A percentile compares a stretch with the other conserved stretches of the same genome.
phyloP scores from a whole-genome alignment of 768 basidiomycete genomes.

The Mycena maculata region DNA sequence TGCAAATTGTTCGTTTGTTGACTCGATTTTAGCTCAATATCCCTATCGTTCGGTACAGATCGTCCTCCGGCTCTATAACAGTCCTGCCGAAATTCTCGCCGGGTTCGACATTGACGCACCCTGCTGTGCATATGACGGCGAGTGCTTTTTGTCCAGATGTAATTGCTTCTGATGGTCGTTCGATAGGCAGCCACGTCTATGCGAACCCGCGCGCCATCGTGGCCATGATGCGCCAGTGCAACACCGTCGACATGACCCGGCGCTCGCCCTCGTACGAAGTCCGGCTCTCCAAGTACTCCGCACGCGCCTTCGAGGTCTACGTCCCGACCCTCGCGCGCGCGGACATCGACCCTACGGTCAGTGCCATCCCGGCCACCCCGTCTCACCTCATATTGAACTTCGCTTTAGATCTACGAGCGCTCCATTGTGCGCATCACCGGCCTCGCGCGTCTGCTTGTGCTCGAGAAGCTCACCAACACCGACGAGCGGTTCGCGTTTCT shows the following conservation, averaged over 20 bases:
- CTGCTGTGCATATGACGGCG: constrained; percentile 66
- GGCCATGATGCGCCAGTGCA: constrained; percentile 75
- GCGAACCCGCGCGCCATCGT: constrained; percentile 70
- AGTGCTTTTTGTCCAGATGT: not conserved
- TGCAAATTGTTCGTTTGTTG: not conserved
- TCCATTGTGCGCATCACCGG: constrained; percentile 67
- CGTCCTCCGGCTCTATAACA: constrained; percentile 70
- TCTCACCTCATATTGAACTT: not conserved
- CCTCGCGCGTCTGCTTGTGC: constrained; percentile 69
- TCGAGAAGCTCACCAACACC: constrained; percentile 65
- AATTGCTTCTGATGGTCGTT: constrained; percentile 3
- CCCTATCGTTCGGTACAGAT: constrained; percentile 77
- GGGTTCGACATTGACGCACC: constrained; percentile 78
- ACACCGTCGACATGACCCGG: constrained; percentile 71
- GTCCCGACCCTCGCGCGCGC: constrained; percentile 62
- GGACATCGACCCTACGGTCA: constrained; percentile 70
- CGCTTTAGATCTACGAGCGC: constrained; percentile 67
- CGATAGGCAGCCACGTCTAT: constrained; percentile 60
- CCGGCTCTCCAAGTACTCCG: constrained; percentile 67
- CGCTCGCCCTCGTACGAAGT: constrained; percentile 75
- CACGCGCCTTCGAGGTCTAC: constrained; percentile 66
- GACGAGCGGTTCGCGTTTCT: constrained; percentile 60
- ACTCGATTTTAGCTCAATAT: constrained; percentile 60
- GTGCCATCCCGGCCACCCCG: constrained; percentile 26
- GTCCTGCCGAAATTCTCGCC: constrained; percentile 73